phyloP scores from a whole-genome alignment of 768 basidiomycete genomes.

The Cubamyces sp. region DNA sequence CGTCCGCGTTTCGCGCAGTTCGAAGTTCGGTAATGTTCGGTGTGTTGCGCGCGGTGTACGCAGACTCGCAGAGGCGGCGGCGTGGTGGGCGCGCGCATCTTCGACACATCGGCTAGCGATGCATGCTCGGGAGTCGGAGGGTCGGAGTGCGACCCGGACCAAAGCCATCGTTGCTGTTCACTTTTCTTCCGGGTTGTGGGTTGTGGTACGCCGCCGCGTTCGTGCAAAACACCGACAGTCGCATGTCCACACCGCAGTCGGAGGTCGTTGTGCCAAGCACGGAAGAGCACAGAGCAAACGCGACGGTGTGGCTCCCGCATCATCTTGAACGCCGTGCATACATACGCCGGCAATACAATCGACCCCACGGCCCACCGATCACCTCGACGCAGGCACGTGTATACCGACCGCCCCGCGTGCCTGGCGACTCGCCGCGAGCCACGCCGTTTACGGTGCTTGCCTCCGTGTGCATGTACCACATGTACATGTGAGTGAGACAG shows the following conservation, averaged over 20 bases:
- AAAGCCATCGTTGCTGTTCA: too few species aligned
- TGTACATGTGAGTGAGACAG: too few species aligned
- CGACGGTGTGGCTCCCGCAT: not conserved
- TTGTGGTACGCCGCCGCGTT: too few species aligned
- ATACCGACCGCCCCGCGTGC: not conserved
- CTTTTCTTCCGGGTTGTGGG: too few species aligned
- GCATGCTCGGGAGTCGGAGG: not conserved
- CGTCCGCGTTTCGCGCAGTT: too few species aligned
- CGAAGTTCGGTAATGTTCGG: too few species aligned
- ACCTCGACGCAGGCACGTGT: not conserved
- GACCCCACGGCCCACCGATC: not conserved
- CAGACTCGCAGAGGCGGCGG: not conserved
- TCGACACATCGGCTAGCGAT: not conserved
- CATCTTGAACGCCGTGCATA: not conserved
- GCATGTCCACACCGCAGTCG: too few species aligned
- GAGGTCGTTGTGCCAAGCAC: too few species aligned
- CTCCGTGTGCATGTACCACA: too few species aligned
- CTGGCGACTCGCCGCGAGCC: not conserved
- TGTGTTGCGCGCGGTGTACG: not conserved
- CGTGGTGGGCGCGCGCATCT: conserved; percentile 9
- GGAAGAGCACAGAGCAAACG: not conserved
- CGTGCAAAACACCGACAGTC: too few species aligned
- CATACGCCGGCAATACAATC: not conserved
- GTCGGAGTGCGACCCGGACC: not conserved
- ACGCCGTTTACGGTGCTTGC: too few species aligned